A percentile compares a stretch with the other conserved stretches of the same genome.
Evolutionary conservation across 140 eudicot genomes (phyloP).

Genomic region (Anethum foeniculum): DNA sequence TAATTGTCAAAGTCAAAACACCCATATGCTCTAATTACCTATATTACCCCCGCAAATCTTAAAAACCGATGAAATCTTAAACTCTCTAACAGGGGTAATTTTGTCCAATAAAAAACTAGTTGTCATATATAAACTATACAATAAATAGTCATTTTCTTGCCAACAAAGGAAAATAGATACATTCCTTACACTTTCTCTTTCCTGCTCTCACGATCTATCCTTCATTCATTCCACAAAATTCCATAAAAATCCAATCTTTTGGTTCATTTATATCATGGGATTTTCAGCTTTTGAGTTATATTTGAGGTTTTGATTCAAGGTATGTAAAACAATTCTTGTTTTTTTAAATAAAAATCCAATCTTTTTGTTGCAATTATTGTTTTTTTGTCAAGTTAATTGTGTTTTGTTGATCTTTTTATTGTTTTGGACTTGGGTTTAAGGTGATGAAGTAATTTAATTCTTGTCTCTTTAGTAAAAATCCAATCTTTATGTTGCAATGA

Average conservation of each 20-base stretch:
- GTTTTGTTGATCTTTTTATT: not conserved
- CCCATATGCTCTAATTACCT: not conserved
- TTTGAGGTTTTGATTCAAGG: constrained; percentile 25
- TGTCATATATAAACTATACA: not conserved
- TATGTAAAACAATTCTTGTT: not conserved
- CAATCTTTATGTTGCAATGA: too few relatives aligned
- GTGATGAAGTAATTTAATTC: not conserved
- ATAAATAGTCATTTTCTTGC: constrained; percentile 9
- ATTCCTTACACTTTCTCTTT: constrained; percentile 3
- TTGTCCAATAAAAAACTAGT: not conserved
- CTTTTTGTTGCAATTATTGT: not conserved
- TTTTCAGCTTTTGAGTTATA: constrained; percentile 10
- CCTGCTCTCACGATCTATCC: constrained; percentile 14
- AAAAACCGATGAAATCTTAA: not conserved
- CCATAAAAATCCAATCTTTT: not conserved
- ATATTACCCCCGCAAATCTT: not conserved
- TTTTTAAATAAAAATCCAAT: not conserved
- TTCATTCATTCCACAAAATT: not conserved
- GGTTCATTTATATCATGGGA: constrained; percentile 2
- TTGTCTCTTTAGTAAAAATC: too few relatives aligned
- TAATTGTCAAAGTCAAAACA: constrained; percentile 18
- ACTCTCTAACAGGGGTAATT: not conserved
- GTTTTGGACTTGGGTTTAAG: not conserved
- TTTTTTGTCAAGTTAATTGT: not conserved
- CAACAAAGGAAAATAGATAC: constrained; percentile 5